Conservation (phyloP, 108 stramenopile species). For the Skeletonema menzelii region DNA sequence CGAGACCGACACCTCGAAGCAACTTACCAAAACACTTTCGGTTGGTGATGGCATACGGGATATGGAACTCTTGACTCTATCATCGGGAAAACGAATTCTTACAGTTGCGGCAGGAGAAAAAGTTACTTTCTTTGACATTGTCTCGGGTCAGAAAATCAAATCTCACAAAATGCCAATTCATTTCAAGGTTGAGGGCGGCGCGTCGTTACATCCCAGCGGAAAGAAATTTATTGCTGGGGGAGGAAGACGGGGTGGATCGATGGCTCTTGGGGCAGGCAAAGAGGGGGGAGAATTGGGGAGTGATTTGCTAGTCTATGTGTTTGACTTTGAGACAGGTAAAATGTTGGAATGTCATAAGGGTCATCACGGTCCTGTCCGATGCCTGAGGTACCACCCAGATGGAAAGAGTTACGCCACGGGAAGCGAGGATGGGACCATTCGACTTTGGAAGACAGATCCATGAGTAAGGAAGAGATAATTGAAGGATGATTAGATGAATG, state of each 20-base stretch:
- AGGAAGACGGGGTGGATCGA: slow-evolving; percentile 15
- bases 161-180: slow-evolving; percentile 90
- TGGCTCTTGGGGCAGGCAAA: slow-evolving; percentile 8
- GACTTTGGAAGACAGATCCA: slow-evolving; percentile 93
- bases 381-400: slow-evolving; percentile 91
- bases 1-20: slow-evolving; percentile 13
- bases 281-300: slow-evolving; percentile 27
- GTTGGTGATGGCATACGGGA: slow-evolving; percentile 81
- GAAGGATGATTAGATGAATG: not conserved
- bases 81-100: slow-evolving; percentile 51
- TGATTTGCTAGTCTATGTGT: slow-evolving; percentile 96
- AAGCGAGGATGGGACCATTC: slow-evolving; percentile 98
- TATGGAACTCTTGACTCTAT: slow-evolving; percentile 76
- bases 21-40: slow-evolving; percentile 45
- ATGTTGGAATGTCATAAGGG: slow-evolving; percentile 95
- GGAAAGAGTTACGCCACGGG: slow-evolving; percentile 93
- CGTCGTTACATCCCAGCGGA: slow-evolving; percentile 88
- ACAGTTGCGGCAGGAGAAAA: slow-evolving; percentile 88
- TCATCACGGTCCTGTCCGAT: slow-evolving; percentile 98
- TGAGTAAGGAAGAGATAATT: not conserved
- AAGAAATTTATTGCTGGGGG: slow-evolving; percentile 91
- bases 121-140: slow-evolving; percentile 83
- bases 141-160: slow-evolving; percentile 30
- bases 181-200: slow-evolving; percentile 95
- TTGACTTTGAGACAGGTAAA: slow-evolving; percentile 88